phyloP scores from a whole-genome alignment of 2,329 filamentous ascomycete species.

The Aureobasidium uvarum region DNA sequence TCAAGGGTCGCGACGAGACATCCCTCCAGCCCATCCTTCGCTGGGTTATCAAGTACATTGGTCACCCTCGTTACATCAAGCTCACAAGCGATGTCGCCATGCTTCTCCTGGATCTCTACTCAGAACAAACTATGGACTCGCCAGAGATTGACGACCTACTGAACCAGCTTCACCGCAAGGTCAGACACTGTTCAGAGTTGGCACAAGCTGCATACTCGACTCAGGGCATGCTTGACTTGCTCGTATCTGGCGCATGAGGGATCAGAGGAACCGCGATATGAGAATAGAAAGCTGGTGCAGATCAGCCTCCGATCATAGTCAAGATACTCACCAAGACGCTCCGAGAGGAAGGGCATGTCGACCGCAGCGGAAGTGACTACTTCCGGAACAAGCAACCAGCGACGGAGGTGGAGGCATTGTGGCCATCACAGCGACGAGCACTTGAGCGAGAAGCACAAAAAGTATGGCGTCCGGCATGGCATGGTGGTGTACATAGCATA shows the following conservation, averaged over 20 bases:
- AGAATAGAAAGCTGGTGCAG: background rate
- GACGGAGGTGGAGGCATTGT: background rate
- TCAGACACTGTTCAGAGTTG: slow-evolving; percentile 74
- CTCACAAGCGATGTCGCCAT: slow-evolving; percentile 81
- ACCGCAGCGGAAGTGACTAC: background rate
- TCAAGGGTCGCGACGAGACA: slow-evolving; percentile 76
- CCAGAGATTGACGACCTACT: slow-evolving; percentile 70
- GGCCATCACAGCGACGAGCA: background rate
- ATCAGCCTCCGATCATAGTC: background rate
- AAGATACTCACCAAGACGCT: background rate
- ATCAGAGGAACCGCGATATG: background rate
- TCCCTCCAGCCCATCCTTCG: slow-evolving; percentile 77
- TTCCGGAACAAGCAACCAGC: background rate
- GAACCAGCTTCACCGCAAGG: slow-evolving; percentile 64
- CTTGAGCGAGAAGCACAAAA: background rate
- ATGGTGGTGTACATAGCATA: slow-evolving; percentile 3
- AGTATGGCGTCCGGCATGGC: background rate
- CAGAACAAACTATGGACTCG: slow-evolving; percentile 68
- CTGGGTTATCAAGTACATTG: slow-evolving; percentile 79
- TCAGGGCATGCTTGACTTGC: slow-evolving; percentile 81
- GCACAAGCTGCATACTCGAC: slow-evolving; percentile 80
- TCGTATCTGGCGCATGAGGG: slow-evolving; percentile 52
- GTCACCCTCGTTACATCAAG: slow-evolving; percentile 75
- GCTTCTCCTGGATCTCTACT: slow-evolving; percentile 82
- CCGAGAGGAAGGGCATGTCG: background rate